These are phyloP conservation scores for Wickerhamiella azymoides DNA, from an alignment of 805 yeast species.

Conservation along the genomic window DNA sequence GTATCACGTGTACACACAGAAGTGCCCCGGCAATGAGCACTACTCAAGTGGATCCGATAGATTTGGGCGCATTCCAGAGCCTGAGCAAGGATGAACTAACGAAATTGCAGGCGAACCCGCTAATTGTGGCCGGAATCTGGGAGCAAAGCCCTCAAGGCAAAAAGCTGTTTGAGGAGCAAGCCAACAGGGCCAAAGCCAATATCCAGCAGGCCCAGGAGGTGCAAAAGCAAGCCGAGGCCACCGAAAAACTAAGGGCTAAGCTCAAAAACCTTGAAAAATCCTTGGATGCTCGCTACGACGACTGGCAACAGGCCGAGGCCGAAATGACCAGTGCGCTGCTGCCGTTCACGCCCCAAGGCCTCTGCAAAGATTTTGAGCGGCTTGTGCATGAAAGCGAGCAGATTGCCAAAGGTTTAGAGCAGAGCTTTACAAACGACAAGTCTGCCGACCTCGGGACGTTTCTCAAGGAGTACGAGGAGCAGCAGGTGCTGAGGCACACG, in stretches of 20 bases:
- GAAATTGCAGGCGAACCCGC: background rate
- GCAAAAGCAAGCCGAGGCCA: background rate
- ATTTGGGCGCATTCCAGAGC: background rate
- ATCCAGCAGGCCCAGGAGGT: constrained; percentile 14
- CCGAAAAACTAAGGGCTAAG: constrained; percentile 18
- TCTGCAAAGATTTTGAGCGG: constrained; percentile 23
- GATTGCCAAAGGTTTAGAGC: constrained; percentile 6
- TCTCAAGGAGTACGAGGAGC: constrained; percentile 29
- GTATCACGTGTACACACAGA: background rate
- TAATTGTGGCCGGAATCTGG: constrained; percentile 11
- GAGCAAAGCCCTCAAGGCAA: constrained; percentile 18
- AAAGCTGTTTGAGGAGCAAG: constrained; percentile 18
- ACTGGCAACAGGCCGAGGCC: constrained; percentile 11
- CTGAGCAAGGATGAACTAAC: background rate
- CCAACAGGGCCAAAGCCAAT: constrained; percentile 20
- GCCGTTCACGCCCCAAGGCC: constrained; percentile 28
- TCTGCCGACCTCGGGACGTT: constrained; percentile 24
- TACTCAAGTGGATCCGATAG: background rate
- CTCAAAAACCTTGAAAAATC: constrained; percentile 20
- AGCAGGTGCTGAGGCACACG: constrained; percentile 22
- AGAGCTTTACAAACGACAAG: constrained; percentile 11
- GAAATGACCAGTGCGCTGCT: constrained; percentile 26
- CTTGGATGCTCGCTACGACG: background rate
- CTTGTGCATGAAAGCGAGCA: constrained; percentile 25
- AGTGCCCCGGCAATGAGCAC: background rate